These are phyloP conservation scores for Ceratocystis smalleyi DNA, from an alignment of 2,329 filamentous ascomycete genomes.

Conservation along the genomic window DNA sequence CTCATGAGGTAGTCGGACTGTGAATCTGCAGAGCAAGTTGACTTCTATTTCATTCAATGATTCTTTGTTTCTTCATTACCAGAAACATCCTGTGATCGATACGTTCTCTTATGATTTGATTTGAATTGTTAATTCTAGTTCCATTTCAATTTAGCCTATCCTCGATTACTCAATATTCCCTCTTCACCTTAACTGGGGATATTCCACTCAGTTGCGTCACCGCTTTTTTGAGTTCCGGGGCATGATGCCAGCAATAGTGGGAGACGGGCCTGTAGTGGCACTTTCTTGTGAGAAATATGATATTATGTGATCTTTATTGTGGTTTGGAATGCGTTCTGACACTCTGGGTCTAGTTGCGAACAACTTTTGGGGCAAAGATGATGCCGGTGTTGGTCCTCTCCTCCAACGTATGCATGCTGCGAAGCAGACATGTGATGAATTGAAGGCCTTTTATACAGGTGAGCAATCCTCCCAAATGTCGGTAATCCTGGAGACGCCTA, in stretches of 20 bases:
- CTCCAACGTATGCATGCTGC: conserved; percentile 88
- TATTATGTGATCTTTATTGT: not conserved
- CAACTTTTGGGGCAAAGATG: conserved; percentile 99
- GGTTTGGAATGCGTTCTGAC: not conserved
- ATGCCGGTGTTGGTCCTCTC: conserved; percentile 82
- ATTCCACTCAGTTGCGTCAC: not conserved
- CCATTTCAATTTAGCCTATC: too few relatives aligned
- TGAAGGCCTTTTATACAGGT: conserved; percentile 76
- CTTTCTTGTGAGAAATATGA: conserved; percentile 43
- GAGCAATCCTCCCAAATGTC: conserved; percentile 21
- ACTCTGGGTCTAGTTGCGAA: conserved; percentile 57
- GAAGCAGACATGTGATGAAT: conserved; percentile 86
- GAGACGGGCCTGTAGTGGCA: conserved; percentile 48
- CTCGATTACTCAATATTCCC: too few relatives aligned
- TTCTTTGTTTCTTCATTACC: not conserved
- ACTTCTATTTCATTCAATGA: not conserved
- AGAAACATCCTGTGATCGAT: not conserved
- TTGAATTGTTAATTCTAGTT: too few relatives aligned
- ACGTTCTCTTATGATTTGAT: too few relatives aligned
- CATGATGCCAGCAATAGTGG: conserved; percentile 43
- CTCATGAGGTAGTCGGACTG: not conserved
- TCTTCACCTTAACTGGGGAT: too few relatives aligned
- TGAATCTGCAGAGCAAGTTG: not conserved
- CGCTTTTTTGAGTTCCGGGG: not conserved
- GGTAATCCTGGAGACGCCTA: not conserved